Conservation (phyloP, 2,329 filamentous ascomycete genomes). For the Sphaerostilbella broomeana region DNA sequence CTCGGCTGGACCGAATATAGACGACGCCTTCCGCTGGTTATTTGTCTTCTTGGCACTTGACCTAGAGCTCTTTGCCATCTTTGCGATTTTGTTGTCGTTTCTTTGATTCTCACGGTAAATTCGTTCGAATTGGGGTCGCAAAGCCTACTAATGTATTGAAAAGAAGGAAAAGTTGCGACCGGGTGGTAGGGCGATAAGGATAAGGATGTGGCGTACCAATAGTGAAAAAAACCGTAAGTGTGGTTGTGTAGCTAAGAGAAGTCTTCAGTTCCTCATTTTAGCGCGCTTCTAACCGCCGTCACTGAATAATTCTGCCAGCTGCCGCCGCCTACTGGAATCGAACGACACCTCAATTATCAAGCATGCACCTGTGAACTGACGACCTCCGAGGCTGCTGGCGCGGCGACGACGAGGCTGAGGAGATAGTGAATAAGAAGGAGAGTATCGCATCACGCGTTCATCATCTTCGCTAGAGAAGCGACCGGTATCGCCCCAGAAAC, state of each 20-base stretch:
- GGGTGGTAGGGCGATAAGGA: conserved; percentile 6
- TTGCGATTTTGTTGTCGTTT: conserved; percentile 21
- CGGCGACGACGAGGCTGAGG: conserved; percentile 10
- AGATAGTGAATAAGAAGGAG: conserved; percentile 10
- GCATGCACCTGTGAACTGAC: conserved; percentile 5
- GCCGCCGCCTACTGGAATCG: conserved; percentile 7
- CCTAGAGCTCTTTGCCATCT: conserved; percentile 83
- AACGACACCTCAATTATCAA: background rate
- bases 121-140: no score
- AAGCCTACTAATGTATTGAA: background rate
- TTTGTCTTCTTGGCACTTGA: conserved; percentile 77
- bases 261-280: background rate
- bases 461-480: no score
- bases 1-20: conserved; percentile 79
- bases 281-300: background rate
- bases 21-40: conserved; percentile 69
- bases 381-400: conserved; percentile 7
- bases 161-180: conserved; percentile 23
- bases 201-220: conserved; percentile 9
- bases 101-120: background rate
- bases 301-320: conserved; percentile 7
- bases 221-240: background rate
- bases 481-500: no score
- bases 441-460: conserved; percentile 1
- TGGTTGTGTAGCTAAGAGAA: no score